Conservation (phyloP, 106 monocot species). For the Alisma plantagoaquatica region DNA sequence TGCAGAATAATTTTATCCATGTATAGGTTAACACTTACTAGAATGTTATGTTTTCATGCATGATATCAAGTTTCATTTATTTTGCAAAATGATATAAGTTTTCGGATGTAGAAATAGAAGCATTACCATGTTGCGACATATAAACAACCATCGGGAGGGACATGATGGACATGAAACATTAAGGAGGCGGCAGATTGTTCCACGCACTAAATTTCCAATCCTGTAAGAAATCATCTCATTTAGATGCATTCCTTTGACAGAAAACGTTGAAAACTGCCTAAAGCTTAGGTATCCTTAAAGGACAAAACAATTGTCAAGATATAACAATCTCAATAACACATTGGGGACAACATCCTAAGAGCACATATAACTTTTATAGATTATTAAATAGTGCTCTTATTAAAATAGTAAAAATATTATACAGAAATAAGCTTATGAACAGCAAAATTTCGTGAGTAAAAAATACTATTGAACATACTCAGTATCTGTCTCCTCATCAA, state of each 20-base stretch:
- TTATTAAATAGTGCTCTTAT: background rate
- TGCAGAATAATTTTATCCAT: no score
- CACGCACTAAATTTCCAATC: constrained; percentile 72
- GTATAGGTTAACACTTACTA: no score
- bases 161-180: constrained; percentile 67
- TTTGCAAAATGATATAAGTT: no score
- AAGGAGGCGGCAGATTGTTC: constrained; percentile 71
- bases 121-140: constrained; percentile 59
- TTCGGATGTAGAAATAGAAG: no score
- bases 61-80: no score
- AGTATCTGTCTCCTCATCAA: constrained; percentile 97
- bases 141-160: constrained; percentile 83
- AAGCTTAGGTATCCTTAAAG: no score
- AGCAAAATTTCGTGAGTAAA: no score
- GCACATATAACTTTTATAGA: background rate
- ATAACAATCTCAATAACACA: background rate
- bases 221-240: no score
- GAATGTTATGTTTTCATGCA: no score
- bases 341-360: background rate
- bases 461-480: constrained; percentile 67
- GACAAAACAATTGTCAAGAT: background rate
- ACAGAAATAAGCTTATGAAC: background rate
- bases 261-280: no score
- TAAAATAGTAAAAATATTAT: background rate
- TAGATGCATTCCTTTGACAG: no score